phyloP scores from a whole-genome alignment of 1,284 basidiomycete species.

The Cystobasidium slooffiae region DNA sequence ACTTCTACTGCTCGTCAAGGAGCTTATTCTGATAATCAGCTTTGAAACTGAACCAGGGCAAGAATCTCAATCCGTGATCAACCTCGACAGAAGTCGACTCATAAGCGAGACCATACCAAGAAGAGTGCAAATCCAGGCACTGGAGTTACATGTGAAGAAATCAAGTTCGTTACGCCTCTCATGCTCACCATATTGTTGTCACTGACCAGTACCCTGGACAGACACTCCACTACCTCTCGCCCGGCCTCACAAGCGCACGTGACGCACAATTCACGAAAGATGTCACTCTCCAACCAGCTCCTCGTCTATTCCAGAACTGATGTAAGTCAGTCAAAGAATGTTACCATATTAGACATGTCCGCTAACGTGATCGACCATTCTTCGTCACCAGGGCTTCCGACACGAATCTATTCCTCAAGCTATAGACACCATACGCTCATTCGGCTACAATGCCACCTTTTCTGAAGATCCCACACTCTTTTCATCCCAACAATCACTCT shows the following conservation, averaged over 20 bases:
- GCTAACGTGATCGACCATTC: background rate
- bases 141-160: no score
- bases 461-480: conserved; percentile 40
- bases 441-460: conserved; percentile 42
- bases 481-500: conserved; percentile 9
- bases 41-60: background rate
- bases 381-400: conserved; percentile 27
- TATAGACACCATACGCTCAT: conserved; percentile 14
- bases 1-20: background rate
- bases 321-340: background rate
- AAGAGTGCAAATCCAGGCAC: no score
- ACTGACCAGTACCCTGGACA: no score
- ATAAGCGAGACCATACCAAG: background rate
- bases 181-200: no score
- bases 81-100: background rate
- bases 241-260: conserved; percentile 8
- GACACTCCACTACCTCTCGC: background rate
- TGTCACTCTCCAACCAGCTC: conserved; percentile 24
- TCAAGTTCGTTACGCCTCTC: no score
- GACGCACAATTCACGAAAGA: conserved; percentile 16
- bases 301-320: conserved; percentile 34
- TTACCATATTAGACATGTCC: background rate
- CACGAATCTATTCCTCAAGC: conserved; percentile 44
- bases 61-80: background rate
- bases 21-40: background rate